A percentile compares a stretch with the other conserved stretches of the same genome.
Evolutionary conservation across 768 basidiomycete species (phyloP).

Genomic region (Agrocybe praecox): DNA sequence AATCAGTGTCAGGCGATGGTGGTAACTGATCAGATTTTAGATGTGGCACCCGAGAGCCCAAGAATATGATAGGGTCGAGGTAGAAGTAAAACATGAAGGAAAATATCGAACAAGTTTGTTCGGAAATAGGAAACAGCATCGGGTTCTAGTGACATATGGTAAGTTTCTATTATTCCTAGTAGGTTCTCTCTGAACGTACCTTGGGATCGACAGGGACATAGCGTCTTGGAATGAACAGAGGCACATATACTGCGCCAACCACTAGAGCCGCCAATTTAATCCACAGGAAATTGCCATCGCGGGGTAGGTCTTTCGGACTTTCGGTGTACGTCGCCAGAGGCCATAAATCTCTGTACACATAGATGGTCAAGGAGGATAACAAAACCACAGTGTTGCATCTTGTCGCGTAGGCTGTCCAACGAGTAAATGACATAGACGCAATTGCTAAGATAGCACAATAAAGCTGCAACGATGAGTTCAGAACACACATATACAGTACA

Average conservation of each 20-base stretch:
- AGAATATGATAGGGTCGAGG: slow-evolving; percentile 52
- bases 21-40: slow-evolving; percentile 55
- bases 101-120: slow-evolving; percentile 53
- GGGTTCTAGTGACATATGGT: slow-evolving; percentile 28
- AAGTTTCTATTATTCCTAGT: not conserved
- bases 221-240: slow-evolving; percentile 51
- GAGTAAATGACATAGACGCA: not conserved
- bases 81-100: slow-evolving; percentile 49
- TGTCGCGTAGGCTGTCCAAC: not conserved
- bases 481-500: not conserved
- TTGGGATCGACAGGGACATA: slow-evolving; percentile 56
- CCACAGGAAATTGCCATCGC: slow-evolving; percentile 41
- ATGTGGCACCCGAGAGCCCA: slow-evolving; percentile 44
- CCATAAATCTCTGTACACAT: not conserved
- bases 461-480: not conserved
- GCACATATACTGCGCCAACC: slow-evolving; percentile 46
- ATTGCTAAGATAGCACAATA: not conserved
- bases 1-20: slow-evolving; percentile 64
- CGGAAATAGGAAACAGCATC: slow-evolving; percentile 37
- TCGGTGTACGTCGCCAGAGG: not conserved
- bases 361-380: not conserved
- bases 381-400: not conserved
- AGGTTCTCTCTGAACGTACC: slow-evolving; percentile 23
- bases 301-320: not conserved
- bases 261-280: slow-evolving; percentile 44